Base-by-base conservation (phyloP, 805 yeast genomes). In the Candida multigemmis region DNA sequence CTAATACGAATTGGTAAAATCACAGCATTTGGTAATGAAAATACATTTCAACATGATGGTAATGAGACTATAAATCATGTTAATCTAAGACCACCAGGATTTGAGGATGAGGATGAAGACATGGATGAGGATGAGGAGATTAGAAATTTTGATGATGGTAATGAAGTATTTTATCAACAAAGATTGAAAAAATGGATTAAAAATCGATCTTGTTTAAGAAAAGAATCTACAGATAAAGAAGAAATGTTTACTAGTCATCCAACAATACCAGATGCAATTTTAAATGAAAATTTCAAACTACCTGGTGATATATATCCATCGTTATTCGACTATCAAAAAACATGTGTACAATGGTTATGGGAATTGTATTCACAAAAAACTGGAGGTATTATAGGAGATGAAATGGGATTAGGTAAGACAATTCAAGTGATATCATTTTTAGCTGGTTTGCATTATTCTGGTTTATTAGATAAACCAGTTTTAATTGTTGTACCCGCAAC, bases 311-410 rank as follows among this genome's bases (percentile, higher is more conserved):
- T 91, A 1, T 85, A 80, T 50, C 77, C 91, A 0, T 68, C 85
- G 4, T 56, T 91, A 9, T 91, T 91, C 44, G 94, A 84, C 37
- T 91, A 91, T 49, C 98, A 91, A 44, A 83, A 83, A 42, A 91
- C 97, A 0, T 85, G 97, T 35, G 96, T 91, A 1, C 95, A 91
- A 43, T 89, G 98, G 98, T 68, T 91, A 2, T 87, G 93, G 78
- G 98, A 91, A 46, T 60, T 91, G n/a, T 78, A 82, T 42, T 66
- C 74, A 12, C 97, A 91, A 49, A 74, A 72, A 26, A 79, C 87
- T 3, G 98, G 98, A 3, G 98, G 98, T 0, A 91, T 91, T 13
- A 68, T 91, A 21, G 96, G 97, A 14, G 98, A 91, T 53, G 98
- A 91, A 50, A 91, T 91, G 98, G 98, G 98, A 0, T 56, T 91